Evolutionary conservation across 2,329 filamentous ascomycete species (phyloP).

Genomic region (Arthrobotrys pseudoclavata): DNA sequence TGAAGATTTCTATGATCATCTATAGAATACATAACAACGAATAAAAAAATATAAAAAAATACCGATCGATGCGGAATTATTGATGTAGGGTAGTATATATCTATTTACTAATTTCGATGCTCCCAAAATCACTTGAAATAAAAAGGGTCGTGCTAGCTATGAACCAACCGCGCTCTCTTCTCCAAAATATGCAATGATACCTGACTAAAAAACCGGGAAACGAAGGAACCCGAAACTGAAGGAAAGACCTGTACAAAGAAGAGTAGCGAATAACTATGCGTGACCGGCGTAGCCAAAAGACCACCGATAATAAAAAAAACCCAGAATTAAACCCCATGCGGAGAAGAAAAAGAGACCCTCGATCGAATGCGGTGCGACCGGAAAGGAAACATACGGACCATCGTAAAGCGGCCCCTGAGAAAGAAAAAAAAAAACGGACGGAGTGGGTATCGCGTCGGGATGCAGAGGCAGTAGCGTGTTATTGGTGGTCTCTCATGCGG

Average conservation of each 20-base stretch:
- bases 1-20: not conserved
- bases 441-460: not conserved
- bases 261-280: not conserved
- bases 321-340: constrained; percentile 25
- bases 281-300: constrained; percentile 4
- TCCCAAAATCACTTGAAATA: not conserved
- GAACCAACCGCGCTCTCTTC: constrained; percentile 15
- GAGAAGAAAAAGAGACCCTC: not conserved
- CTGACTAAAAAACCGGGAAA: not conserved
- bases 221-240: not conserved
- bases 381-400: not conserved
- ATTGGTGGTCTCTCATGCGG: not conserved
- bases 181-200: constrained; percentile 6
- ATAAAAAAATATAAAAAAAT: not conserved
- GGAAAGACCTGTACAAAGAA: constrained; percentile 27
- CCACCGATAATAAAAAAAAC: not conserved
- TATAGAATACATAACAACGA: not conserved
- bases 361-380: not conserved
- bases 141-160: not conserved
- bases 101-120: constrained; percentile 16
- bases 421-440: not conserved
- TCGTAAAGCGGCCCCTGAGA: not conserved
- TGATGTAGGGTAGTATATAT: constrained; percentile 8
- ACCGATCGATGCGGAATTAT: not conserved
- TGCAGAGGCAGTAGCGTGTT: not conserved